Evolutionary conservation across 768 basidiomycete genomes (phyloP).

Genomic region (Dentipellis sp.): DNA sequence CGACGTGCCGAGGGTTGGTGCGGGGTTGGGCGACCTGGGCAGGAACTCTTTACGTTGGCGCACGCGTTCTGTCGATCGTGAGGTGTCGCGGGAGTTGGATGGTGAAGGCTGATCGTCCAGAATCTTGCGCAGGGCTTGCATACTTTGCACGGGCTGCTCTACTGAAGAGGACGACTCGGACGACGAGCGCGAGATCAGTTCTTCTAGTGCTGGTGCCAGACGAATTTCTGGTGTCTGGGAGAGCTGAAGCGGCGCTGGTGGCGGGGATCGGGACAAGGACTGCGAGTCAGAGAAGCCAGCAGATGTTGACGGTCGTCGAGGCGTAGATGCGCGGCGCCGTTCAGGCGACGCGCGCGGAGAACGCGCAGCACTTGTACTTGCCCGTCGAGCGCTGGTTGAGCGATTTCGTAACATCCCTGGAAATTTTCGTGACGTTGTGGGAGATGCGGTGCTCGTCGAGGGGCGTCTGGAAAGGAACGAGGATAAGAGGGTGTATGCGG

Average conservation of each 20-base stretch:
- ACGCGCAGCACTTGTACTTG: not conserved
- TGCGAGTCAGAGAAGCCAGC: conserved; percentile 10
- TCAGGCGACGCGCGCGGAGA: not conserved
- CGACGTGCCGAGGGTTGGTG: conserved; percentile 49
- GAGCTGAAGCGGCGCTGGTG: conserved; percentile 6
- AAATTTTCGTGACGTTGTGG: not conserved
- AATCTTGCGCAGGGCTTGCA: conserved; percentile 62
- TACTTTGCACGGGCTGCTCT: conserved; percentile 53
- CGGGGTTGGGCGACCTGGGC: conserved; percentile 40
- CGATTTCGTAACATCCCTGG: not conserved
- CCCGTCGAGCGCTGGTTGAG: not conserved
- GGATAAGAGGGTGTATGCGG: conserved; percentile 55
- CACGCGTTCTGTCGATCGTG: conserved; percentile 24
- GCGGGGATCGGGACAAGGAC: conserved; percentile 18
- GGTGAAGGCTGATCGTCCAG: conserved; percentile 38
- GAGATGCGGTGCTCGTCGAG: conserved; percentile 9
- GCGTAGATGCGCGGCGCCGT: not conserved
- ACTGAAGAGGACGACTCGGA: conserved; percentile 39
- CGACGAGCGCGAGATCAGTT: conserved; percentile 26
- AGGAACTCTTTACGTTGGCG: conserved; percentile 27
- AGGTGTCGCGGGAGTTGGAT: conserved; percentile 14
- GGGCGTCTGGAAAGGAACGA: conserved; percentile 31
- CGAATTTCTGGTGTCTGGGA: conserved; percentile 4
- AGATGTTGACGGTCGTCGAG: not conserved
- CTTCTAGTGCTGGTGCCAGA: conserved; percentile 51